These are phyloP conservation scores for Podaxis pistillaris DNA, from an alignment of 768 basidiomycete species.

Conservation along the genomic window DNA sequence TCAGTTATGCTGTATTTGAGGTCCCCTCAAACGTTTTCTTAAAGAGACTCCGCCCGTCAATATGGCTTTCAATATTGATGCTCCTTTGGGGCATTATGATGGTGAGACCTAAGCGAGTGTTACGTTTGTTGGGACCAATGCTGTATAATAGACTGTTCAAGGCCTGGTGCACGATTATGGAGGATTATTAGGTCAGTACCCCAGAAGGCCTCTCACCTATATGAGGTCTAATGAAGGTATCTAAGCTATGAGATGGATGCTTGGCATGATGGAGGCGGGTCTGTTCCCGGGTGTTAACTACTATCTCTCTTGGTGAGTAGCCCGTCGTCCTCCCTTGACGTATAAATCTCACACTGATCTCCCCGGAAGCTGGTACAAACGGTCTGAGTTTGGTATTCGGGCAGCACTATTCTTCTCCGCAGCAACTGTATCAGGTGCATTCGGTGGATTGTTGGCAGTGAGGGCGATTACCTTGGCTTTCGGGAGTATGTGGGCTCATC, in stretches of 20 bases:
- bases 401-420: constrained; percentile 74
- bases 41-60: constrained; percentile 70
- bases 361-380: constrained; percentile 47
- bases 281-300: constrained; percentile 64
- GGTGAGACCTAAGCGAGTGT: constrained; percentile 36
- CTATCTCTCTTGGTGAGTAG: constrained; percentile 66
- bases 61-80: constrained; percentile 79
- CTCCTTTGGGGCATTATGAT: constrained; percentile 73
- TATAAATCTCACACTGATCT: background rate
- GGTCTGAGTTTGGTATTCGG: constrained; percentile 71
- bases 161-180: constrained; percentile 66
- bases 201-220: background rate
- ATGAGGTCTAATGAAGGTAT: background rate
- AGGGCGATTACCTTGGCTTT: constrained; percentile 18
- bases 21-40: constrained; percentile 74
- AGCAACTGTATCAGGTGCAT: constrained; percentile 80
- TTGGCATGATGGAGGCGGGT: constrained; percentile 75
- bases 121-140: background rate
- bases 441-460: constrained; percentile 74
- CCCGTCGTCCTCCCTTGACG: constrained; percentile 10
- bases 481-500: background rate
- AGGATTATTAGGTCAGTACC: constrained; percentile 58
- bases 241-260: constrained; percentile 66
- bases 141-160: constrained; percentile 57
- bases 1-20: constrained; percentile 73